Evolutionary conservation across 768 basidiomycete genomes (phyloP), one percentile per base, ranked within the genome.

Genomic region (Cubamyces lactineus): DNA sequence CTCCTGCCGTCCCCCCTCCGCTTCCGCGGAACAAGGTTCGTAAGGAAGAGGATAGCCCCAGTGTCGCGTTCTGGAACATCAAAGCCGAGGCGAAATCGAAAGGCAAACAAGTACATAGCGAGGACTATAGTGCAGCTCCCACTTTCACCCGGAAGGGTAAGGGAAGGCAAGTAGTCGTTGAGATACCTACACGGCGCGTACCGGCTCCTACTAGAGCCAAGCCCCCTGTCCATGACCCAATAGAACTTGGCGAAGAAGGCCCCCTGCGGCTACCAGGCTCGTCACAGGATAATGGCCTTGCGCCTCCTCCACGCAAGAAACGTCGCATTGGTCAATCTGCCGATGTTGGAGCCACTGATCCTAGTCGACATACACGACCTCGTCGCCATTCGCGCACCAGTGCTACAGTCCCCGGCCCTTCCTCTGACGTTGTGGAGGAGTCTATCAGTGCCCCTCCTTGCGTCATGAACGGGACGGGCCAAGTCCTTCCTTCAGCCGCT

Each of bases 1-100:
- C 65, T 26, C 51, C 71, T 16, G 66, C 74, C 19, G 59, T 72
- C 0, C 63, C 76, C 19, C 42, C 54, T 65, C 65, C 53, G 15
- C 23, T 24, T 16, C 23, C 42, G 7, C 26, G 6, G 0, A 62
- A 56, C 34, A 69, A 54, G 30, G 17, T 43, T 3, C 59, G 51
- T 30, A 53, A 41, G n/a, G 21, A 26, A 0, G 53, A 56, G 17
- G 55, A 57, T 19, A 53, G 12, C 8, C 45, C 66, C 1, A 34
- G 41, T 9, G 50, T n/a, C 24, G 63, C 60, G 5, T 59, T 62
- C 38, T 66, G 65, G 65, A 49, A 60, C 3, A 66, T 66, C 47
- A 61, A 57, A 12, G 65, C 61, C 5, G 55, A 59, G 26, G 61
- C 51, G 4, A 66, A 63, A 21, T 46, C 53, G 38, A 68, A 68